A percentile compares a stretch with the other conserved stretches of the same genome.
phyloP scores from a whole-genome alignment of 345 rosid species.

The Nasturtium officinale region DNA sequence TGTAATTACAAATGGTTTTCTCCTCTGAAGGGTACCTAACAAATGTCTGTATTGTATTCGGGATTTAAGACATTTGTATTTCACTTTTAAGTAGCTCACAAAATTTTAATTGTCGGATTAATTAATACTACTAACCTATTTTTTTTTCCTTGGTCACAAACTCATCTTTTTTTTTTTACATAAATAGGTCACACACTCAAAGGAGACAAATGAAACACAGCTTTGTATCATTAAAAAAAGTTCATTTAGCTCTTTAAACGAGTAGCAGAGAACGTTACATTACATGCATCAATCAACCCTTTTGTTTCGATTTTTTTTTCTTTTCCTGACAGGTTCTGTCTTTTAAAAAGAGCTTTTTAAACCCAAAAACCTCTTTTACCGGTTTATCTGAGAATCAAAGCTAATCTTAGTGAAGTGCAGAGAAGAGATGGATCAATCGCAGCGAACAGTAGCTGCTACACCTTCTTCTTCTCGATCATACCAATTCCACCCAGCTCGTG shows the following conservation, averaged over 20 bases:
- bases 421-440: slow-evolving; percentile 66
- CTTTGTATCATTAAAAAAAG: neutral
- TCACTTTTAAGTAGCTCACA: neutral
- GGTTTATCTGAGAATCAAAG: neutral
- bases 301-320: too few species aligned
- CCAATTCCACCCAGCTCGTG: slow-evolving; percentile 78
- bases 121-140: neutral
- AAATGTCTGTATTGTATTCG: neutral
- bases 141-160: too few species aligned
- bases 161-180: too few species aligned
- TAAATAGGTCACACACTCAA: too few species aligned
- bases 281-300: too few species aligned
- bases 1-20: slow-evolving; percentile 19
- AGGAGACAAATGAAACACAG: neutral
- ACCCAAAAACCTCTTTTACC: neutral
- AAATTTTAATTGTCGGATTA: neutral
- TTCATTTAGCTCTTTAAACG: neutral
- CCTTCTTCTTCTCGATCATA: slow-evolving; percentile 62
- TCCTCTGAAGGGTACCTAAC: neutral
- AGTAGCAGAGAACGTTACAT: too few species aligned
- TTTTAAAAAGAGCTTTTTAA: neutral
- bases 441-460: slow-evolving; percentile 53
- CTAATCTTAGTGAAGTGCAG: slow-evolving; percentile 1
- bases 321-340: too few species aligned
- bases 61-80: neutral